These are phyloP conservation scores for Chytriomyces sp. DNA, from an alignment of 192 early-diverging fungal genomes.

Conservation along the genomic window DNA sequence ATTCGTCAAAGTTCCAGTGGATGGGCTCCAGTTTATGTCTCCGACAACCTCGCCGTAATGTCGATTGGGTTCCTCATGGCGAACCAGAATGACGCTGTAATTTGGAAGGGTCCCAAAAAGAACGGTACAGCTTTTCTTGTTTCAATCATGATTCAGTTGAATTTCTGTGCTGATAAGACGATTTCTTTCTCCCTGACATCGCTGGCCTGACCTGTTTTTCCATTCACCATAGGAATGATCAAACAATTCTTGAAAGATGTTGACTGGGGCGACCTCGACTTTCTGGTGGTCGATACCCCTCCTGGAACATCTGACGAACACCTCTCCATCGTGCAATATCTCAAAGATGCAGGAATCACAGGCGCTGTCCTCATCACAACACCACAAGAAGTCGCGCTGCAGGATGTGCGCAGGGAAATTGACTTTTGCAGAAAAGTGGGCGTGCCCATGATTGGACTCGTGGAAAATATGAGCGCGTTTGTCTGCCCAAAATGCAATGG, in stretches of 20 bases:
- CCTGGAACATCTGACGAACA: slow-evolving; percentile 99
- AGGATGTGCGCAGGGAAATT: slow-evolving; percentile 66
- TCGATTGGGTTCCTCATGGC: slow-evolving; percentile 94
- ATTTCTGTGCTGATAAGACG: background rate
- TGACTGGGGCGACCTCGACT: slow-evolving; percentile 95
- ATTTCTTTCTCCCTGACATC: background rate
- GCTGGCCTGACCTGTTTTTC: background rate
- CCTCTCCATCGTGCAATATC: slow-evolving; percentile 86
- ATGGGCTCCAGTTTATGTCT: slow-evolving; percentile 64
- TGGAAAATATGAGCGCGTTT: slow-evolving; percentile 64
- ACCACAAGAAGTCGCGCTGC: slow-evolving; percentile 77
- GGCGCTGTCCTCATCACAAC: slow-evolving; percentile 97
- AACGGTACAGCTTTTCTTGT: slow-evolving; percentile 62
- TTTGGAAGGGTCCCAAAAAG: slow-evolving; percentile 99
- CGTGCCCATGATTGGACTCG: slow-evolving; percentile 54
- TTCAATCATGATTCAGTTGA: slow-evolving; percentile 15
- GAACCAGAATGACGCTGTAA: slow-evolving; percentile 88
- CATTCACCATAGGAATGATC: slow-evolving; percentile 80
- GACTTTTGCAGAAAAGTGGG: slow-evolving; percentile 62
- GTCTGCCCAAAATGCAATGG: slow-evolving; percentile 61
- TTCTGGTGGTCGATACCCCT: slow-evolving; percentile 94
- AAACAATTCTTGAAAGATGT: slow-evolving; percentile 96
- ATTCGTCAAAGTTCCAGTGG: slow-evolving; percentile 91
- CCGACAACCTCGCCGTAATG: slow-evolving; percentile 77
- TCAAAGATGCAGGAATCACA: slow-evolving; percentile 74